phyloP scores from a whole-genome alignment of 75 land plant species.

The Cupressus sempervirens region DNA sequence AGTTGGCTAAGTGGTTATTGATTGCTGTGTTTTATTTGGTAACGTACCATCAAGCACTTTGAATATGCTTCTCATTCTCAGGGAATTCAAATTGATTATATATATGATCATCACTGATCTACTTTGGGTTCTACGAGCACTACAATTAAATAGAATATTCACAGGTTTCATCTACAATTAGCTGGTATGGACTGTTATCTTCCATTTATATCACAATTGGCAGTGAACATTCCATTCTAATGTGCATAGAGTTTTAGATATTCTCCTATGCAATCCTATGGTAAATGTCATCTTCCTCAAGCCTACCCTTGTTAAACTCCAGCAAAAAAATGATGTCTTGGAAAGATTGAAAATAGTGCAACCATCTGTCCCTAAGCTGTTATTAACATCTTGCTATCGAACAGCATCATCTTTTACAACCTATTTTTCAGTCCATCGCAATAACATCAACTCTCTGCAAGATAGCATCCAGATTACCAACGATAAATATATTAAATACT shows the following conservation, averaged over 20 bases:
- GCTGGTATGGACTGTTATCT: too few relatives aligned
- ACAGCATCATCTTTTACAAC: neutral
- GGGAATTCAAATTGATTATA: too few relatives aligned
- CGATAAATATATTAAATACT: neutral
- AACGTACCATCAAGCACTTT: too few relatives aligned
- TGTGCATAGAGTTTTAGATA: neutral
- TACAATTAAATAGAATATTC: too few relatives aligned
- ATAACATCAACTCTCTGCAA: neutral
- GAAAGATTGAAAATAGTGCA: neutral
- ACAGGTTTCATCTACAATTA: too few relatives aligned
- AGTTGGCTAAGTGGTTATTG: too few relatives aligned
- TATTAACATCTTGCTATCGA: neutral
- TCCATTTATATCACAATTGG: too few relatives aligned
- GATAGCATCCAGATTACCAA: neutral
- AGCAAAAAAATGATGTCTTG: neutral
- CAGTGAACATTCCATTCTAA: too few relatives aligned
- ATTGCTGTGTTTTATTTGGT: too few relatives aligned
- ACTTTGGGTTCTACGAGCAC: too few relatives aligned
- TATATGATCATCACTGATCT: too few relatives aligned
- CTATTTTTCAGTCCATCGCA: neutral
- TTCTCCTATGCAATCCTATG: neutral
- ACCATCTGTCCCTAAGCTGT: neutral
- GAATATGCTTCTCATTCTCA: too few relatives aligned
- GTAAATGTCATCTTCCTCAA: neutral
- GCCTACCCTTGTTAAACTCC: neutral